phyloP scores from a whole-genome alignment of 2,329 filamentous ascomycete species.

The Scopulariopsis brevicaulis region DNA sequence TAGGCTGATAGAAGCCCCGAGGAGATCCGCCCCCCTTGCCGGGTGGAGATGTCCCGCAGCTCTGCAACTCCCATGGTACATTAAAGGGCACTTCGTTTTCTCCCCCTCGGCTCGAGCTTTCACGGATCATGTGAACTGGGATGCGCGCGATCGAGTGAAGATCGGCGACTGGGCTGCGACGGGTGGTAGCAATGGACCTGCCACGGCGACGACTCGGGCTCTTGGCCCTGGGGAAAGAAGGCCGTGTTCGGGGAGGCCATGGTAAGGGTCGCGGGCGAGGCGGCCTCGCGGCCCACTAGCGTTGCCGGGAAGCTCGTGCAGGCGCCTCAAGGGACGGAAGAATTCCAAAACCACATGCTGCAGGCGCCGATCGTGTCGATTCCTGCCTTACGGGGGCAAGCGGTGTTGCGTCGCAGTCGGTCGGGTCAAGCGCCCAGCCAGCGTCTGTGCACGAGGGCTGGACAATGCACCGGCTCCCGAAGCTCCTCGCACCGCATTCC shows the following conservation, averaged over 20 bases:
- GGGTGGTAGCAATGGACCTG: not conserved
- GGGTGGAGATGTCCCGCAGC: not conserved
- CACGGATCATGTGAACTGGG: not conserved
- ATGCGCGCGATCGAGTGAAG: not conserved
- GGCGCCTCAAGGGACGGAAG: slow-evolving; percentile 2
- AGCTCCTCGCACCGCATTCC: not conserved
- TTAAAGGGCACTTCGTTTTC: not conserved
- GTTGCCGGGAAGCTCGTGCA: not conserved
- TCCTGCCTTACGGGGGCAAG: not conserved
- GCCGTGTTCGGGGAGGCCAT: not conserved
- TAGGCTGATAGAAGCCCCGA: not conserved
- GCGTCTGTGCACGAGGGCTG: not conserved
- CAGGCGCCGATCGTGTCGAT: slow-evolving; percentile 2
- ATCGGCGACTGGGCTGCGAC: not conserved
- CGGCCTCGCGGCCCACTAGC: not conserved
- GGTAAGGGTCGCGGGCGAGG: not conserved
- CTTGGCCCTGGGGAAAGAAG: not conserved
- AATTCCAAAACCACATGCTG: slow-evolving; percentile 3
- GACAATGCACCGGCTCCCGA: not conserved
- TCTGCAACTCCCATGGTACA: not conserved
- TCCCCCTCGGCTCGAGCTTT: not conserved
- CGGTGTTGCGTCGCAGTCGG: not conserved
- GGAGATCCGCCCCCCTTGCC: not conserved
- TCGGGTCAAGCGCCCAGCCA: not conserved
- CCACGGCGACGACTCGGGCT: not conserved